These are phyloP conservation scores for Tetrahymena thermophila DNA, from an alignment of 73 alveolate genomes.

Conservation along the genomic window DNA sequence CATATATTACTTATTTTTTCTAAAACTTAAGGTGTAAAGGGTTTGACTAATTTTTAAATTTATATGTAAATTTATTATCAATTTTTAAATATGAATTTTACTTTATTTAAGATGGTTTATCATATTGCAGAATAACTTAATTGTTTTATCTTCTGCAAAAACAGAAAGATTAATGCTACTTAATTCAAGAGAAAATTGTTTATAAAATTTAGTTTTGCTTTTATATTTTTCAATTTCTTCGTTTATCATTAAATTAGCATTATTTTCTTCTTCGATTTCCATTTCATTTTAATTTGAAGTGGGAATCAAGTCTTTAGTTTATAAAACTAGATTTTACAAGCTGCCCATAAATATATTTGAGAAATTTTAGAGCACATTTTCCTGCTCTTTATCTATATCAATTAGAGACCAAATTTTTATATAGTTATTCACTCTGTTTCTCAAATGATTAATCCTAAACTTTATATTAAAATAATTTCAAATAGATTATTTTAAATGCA, in stretches of 20 bases:
- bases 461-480: not conserved
- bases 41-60: not conserved
- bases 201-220: not conserved
- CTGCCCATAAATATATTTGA: not conserved
- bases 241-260: not conserved
- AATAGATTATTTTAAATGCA: too few relatives aligned
- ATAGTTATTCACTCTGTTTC: not conserved
- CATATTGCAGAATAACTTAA: not conserved
- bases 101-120: not conserved
- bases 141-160: not conserved
- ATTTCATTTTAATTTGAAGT: not conserved
- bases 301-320: not conserved
- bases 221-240: not conserved
- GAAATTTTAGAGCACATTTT: not conserved
- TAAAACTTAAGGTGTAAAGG: not conserved
- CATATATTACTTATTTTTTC: not conserved
- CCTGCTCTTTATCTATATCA: not conserved
- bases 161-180: not conserved
- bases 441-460: not conserved
- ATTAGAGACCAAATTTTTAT: not conserved
- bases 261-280: not conserved
- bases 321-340: not conserved
- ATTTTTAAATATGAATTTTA: not conserved
- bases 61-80: not conserved
- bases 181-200: not conserved